Percentiles rank a stretch among this genome's conserved stretches.
Conservation (phyloP, 2,329 filamentous ascomycete genomes). For the Pezicula neosporulosa region DNA sequence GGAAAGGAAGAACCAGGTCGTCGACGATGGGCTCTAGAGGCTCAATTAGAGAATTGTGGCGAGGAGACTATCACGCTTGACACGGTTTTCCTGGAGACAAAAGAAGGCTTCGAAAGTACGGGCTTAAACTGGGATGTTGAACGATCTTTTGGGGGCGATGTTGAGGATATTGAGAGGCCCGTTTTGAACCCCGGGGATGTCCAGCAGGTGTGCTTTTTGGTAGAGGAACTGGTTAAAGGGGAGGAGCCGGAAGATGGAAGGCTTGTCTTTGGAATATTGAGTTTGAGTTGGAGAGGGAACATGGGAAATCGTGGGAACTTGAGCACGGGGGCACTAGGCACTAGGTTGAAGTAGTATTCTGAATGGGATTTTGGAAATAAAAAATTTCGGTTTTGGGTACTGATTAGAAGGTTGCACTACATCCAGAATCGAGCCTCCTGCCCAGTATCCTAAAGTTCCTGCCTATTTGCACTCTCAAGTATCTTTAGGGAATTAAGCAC, state of each 20-base stretch:
- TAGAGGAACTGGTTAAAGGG: constrained; percentile 35
- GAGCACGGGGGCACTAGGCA: constrained; percentile 77
- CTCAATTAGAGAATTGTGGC: constrained; percentile 91
- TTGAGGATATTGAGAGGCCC: constrained; percentile 46
- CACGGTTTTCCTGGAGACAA: constrained; percentile 52
- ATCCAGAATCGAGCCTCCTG: no score
- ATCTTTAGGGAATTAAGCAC: no score
- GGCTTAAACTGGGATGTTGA: constrained; percentile 53
- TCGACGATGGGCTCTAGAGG: constrained; percentile 73
- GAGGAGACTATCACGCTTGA: constrained; percentile 81
- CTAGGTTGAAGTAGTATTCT: constrained; percentile 30
- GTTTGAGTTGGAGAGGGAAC: constrained; percentile 82
- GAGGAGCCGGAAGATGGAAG: constrained; percentile 49
- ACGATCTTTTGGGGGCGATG: constrained; percentile 11
- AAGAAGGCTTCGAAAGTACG: constrained; percentile 44
- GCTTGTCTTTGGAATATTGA: constrained; percentile 73
- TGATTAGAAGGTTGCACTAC: neutral
- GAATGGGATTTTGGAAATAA: no score
- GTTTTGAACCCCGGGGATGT: constrained; percentile 60
- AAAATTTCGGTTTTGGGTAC: no score
- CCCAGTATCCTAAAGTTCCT: no score
- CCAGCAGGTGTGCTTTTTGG: constrained; percentile 63
- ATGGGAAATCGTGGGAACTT: constrained; percentile 89
- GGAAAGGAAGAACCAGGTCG: constrained; percentile 4
- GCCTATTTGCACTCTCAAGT: no score